Evolutionary conservation across 495 filamentous ascomycete genomes (phyloP).

Genomic region (Recurvomyces mirabilis): DNA sequence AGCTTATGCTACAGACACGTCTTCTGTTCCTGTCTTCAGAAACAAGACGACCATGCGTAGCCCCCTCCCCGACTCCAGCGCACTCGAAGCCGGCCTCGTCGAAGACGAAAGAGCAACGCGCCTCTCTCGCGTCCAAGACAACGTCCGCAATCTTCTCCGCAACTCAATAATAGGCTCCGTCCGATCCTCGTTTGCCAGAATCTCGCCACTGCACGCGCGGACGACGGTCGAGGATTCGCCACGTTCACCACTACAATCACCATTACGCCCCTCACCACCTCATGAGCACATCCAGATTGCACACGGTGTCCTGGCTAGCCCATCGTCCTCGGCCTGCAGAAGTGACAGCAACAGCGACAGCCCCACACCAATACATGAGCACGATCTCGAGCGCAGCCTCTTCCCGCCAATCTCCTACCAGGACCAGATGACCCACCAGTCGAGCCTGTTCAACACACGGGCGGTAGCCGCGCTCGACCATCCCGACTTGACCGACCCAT

Average conservation of each 20-base stretch:
- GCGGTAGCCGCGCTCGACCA: conserved; percentile 14
- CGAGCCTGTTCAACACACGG: conserved; percentile 17
- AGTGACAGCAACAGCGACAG: not conserved
- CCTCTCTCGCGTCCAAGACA: conserved; percentile 21
- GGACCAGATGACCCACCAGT: conserved; percentile 9
- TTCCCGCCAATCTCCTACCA: conserved; percentile 13
- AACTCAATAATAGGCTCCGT: conserved; percentile 4
- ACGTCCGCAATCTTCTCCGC: conserved; percentile 19
- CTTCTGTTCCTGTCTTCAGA: no score
- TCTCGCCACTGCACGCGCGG: not conserved
- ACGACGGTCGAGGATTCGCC: not conserved
- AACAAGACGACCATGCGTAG: no score
- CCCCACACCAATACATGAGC: no score
- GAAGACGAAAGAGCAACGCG: conserved; percentile 16
- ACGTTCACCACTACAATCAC: conserved; percentile 3
- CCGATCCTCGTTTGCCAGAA: conserved; percentile 2
- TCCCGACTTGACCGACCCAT: conserved; percentile 20
- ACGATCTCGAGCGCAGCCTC: no score
- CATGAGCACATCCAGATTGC: not conserved
- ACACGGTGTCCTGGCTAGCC: conserved; percentile 2
- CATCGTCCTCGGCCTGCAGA: no score
- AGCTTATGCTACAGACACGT: no score
- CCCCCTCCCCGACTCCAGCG: conserved; percentile 18
- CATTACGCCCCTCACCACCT: no score
- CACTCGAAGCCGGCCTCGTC: conserved; percentile 19